A percentile compares a stretch with the other conserved stretches of the same genome.
These are phyloP conservation scores for Trichosporon inkin DNA, from an alignment of 1,284 basidiomycete species.

Conservation along the genomic window DNA sequence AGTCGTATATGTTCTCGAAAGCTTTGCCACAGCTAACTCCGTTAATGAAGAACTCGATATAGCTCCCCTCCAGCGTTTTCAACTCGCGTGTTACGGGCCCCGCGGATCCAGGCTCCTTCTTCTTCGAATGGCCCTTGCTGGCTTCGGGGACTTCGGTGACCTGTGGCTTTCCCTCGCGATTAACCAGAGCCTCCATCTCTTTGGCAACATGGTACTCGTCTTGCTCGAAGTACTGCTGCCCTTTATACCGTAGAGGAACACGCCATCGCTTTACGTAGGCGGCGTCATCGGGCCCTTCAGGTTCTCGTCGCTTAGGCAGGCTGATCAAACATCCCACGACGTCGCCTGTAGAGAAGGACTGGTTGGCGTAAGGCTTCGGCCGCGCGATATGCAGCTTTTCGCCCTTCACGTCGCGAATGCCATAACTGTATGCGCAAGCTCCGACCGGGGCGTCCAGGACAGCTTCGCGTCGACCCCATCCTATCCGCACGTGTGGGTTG, in stretches of 20 bases:
- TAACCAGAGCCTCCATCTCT: constrained; percentile 87
- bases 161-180: constrained; percentile 54
- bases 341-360: constrained; percentile 72
- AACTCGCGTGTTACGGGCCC: constrained; percentile 47
- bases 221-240: constrained; percentile 93
- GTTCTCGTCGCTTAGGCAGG: constrained; percentile 63
- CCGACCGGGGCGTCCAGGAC: constrained; percentile 89
- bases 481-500: constrained; percentile 73
- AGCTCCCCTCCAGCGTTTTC: constrained; percentile 66
- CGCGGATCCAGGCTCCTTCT: constrained; percentile 13
- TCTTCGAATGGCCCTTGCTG: constrained; percentile 51
- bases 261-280: constrained; percentile 76
- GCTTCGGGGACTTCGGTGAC: constrained; percentile 21
- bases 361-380: constrained; percentile 66
- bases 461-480: constrained; percentile 88
- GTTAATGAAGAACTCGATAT: constrained; percentile 87
- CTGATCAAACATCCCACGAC: constrained; percentile 69
- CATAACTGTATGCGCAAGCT: constrained; percentile 90
- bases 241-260: constrained; percentile 88
- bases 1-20: constrained; percentile 86
- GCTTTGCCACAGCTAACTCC: constrained; percentile 71
- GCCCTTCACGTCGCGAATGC: constrained; percentile 81
- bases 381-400: constrained; percentile 84
- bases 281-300: constrained; percentile 56
- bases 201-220: constrained; percentile 86